Percentiles rank a stretch among this genome's conserved stretches.
phyloP scores from a whole-genome alignment of 345 rosid species.

The Mangifera indica region DNA sequence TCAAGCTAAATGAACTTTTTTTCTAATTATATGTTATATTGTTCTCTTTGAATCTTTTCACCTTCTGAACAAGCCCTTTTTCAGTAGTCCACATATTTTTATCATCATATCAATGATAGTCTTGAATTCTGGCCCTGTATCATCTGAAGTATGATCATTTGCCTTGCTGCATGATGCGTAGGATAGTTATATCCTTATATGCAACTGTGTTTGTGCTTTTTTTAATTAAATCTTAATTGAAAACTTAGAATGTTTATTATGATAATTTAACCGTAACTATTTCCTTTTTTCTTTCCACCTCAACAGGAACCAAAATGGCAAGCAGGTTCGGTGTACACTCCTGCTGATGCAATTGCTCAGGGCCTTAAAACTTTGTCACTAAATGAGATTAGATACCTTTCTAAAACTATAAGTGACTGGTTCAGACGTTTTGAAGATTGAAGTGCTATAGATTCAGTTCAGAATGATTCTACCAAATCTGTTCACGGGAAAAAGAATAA shows the following conservation, averaged over 20 bases:
- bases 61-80: background rate
- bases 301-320: conserved; percentile 87
- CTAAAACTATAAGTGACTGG: conserved; percentile 72
- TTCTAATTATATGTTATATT: background rate
- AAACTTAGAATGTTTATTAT: background rate
- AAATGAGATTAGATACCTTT: conserved; percentile 63
- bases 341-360: conserved; percentile 91
- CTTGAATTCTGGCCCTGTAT: background rate
- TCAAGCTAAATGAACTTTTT: background rate
- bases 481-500: background rate
- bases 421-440: conserved; percentile 60
- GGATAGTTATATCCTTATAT: background rate
- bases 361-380: conserved; percentile 67
- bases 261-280: conserved; percentile 8
- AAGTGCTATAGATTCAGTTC: background rate
- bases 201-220: background rate
- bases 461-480: background rate
- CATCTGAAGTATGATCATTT: background rate
- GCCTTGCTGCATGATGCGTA: background rate
- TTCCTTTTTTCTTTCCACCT: background rate
- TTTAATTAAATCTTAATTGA: background rate
- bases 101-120: background rate
- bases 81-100: background rate
- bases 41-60: background rate
- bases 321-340: conserved; percentile 72